Base-by-base conservation (phyloP, 441 rosid species). In the Euphorbia celastroides region DNA sequence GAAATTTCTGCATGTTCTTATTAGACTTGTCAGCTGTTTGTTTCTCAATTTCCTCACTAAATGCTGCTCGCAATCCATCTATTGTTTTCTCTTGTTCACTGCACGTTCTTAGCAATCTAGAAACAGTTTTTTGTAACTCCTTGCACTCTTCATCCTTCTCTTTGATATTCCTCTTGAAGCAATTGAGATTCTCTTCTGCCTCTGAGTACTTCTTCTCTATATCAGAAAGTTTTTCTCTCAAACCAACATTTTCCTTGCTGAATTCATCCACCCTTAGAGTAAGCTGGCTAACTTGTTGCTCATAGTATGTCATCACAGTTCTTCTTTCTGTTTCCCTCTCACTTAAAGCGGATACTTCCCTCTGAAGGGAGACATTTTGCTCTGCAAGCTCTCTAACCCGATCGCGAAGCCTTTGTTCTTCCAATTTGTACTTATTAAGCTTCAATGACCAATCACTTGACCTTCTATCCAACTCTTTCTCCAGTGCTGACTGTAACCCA, bases 321-420 rank as follows among this genome's bases (percentile, higher is more conserved):
- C 74, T 82, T 78, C 67, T 82, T 79, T 88, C 94, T 22, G 82
- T 66, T 74, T 92, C 97, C 77, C 79, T 83, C 75, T 88, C 96
- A 59, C 77, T 84, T 34, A 87, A 79, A 57, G 86, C 72, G 67
- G 96, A 79, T 44, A 86, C 82, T 71, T 92, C 92, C 79, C 91
- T 86, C 78, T 94, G 99, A 60, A 94, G 89, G 30, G 94, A 79
- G 68, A 92, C 99, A 67, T 94, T 94, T 57, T 92, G 91, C 81
- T 94, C 98, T n/a, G 99, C 98, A 56, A 94, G 90, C 83, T 92
- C 97, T 65, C 99, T 78, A 60, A 92, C 96, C 27, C 97, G 88
- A 66, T 89, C 96, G 51, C 94, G 87, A 61, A 94, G 94, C 81
- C 92, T 92, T 73, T 82, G 84, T 81, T 94, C 99, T 77, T 94